Evolutionary conservation across 2,329 filamentous ascomycete genomes (phyloP), one percentile per base, ranked within the genome.

Genomic region (Erysiphe neolycopersici): DNA sequence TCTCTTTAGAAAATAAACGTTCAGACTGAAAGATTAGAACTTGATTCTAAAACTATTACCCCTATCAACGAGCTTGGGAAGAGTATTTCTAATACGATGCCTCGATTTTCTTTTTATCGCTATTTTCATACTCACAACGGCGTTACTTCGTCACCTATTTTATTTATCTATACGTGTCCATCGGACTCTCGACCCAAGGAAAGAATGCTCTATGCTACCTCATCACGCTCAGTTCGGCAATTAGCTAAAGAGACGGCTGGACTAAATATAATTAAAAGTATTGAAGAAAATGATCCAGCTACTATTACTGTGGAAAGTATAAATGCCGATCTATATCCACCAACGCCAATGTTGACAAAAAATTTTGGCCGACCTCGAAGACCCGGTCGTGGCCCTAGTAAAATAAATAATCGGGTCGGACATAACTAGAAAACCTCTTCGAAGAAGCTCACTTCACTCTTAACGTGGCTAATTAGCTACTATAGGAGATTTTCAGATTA

Each of bases 151-250:
- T 67, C 64, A 44, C 71, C 75, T 2, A 63, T 87, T 41, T 64
- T 87, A 5, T 89, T 89, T 62, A 73, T 89, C 56, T 87, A 84
- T 61, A 87, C 80, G 5, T 84, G 79, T 58, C 82, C 82, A 0
- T 63, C 69, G 0, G 72, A 67, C 43, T 80, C 75, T 60, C 64
- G 69, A 43, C 79, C 89, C 62, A 85, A 82, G 62, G 77, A 79
- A 60, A 68, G 80, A 49, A 91, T 91, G 82, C 60, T 89, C 54
- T 89, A 89, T 57, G 79, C 81, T 31, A 62, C 76, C 22, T 76
- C 75, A 63, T 76, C 75, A 60, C 64, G 70, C 11, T 69, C 71
- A 19, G 77, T 81, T 3, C 63, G 84, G 29, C 58, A 76, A 31
- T 80, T 79, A 16, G 22, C 22, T 9, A 70, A 75, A 52, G 61